Percentiles rank a stretch among this genome's conserved stretches.
phyloP scores from a whole-genome alignment of 306 rosid genomes.

The Ceratonia siliqua region DNA sequence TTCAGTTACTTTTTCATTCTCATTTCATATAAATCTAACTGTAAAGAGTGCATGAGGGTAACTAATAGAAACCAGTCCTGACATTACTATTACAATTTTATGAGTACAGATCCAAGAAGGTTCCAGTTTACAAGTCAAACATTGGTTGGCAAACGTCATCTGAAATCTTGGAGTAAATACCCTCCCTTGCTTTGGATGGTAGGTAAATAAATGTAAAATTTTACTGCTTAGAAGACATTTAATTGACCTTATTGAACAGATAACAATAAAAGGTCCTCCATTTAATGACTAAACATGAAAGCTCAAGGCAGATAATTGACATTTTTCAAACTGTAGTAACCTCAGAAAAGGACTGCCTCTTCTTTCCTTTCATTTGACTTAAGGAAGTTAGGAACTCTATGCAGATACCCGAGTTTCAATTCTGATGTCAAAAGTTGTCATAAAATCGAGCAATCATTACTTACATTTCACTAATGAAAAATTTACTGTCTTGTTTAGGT shows the following conservation, averaged over 20 bases:
- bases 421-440: not conserved
- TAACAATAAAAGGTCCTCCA: not conserved
- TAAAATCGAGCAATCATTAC: not conserved
- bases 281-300: too few relatives aligned
- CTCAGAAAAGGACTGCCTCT: too few relatives aligned
- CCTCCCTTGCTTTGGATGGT: constrained; percentile 67
- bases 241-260: not conserved
- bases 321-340: too few relatives aligned
- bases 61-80: not conserved
- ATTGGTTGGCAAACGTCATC: constrained; percentile 57
- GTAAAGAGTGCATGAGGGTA: not conserved
- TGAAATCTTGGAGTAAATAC: constrained; percentile 51
- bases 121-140: constrained; percentile 56
- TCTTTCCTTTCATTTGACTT: not conserved
- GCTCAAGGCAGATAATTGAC: too few relatives aligned
- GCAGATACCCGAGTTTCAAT: not conserved
- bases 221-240: not conserved
- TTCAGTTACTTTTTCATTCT: not conserved
- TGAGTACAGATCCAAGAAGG: constrained; percentile 59
- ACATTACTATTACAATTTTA: not conserved
- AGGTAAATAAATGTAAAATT: constrained; percentile 17
- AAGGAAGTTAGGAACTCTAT: not conserved
- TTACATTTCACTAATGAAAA: not conserved
- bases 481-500: constrained; percentile 33
- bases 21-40: not conserved